phyloP scores from a whole-genome alignment of 352 stramenopile species.

The Globisporangium acanthophoron region DNA sequence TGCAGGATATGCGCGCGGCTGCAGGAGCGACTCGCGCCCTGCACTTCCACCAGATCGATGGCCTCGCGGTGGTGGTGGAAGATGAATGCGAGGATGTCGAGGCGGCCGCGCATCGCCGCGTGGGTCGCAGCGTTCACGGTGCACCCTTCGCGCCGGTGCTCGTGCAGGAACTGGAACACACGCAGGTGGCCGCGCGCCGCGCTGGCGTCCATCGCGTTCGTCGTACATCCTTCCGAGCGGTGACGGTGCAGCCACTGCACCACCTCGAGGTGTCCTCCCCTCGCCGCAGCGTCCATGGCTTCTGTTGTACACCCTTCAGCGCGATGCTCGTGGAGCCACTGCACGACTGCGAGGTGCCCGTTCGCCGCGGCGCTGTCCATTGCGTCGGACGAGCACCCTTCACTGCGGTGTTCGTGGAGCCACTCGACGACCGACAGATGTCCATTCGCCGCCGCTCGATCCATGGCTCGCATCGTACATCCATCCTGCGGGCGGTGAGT shows the following conservation, averaged over 20 bases:
- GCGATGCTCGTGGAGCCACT: neutral
- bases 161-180: constrained; percentile 7
- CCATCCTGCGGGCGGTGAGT: neutral
- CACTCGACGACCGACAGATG: neutral
- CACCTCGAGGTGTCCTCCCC: neutral
- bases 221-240: constrained; percentile 3
- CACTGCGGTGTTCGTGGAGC: constrained; percentile 2
- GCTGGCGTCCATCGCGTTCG: constrained; percentile 6
- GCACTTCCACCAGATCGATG: constrained; percentile 8
- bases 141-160: constrained; percentile 5
- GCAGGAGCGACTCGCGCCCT: neutral
- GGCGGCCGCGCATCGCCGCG: constrained; percentile 1
- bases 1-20: constrained; percentile 2
- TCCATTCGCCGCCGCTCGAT: neutral
- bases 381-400: constrained; percentile 1
- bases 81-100: constrained; percentile 9
- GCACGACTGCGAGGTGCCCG: neutral
- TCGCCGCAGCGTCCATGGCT: neutral
- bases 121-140: constrained; percentile 5
- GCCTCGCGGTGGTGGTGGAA: constrained; percentile 3
- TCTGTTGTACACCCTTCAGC: neutral
- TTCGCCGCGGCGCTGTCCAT: constrained; percentile 3
- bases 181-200: neutral
- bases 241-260: constrained; percentile 6
- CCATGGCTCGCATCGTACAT: neutral